Percentiles rank a stretch among this genome's conserved stretches.
Evolutionary conservation across 192 early-diverging fungal genomes (phyloP).

Genomic region (Polychytrium aggregatum): DNA sequence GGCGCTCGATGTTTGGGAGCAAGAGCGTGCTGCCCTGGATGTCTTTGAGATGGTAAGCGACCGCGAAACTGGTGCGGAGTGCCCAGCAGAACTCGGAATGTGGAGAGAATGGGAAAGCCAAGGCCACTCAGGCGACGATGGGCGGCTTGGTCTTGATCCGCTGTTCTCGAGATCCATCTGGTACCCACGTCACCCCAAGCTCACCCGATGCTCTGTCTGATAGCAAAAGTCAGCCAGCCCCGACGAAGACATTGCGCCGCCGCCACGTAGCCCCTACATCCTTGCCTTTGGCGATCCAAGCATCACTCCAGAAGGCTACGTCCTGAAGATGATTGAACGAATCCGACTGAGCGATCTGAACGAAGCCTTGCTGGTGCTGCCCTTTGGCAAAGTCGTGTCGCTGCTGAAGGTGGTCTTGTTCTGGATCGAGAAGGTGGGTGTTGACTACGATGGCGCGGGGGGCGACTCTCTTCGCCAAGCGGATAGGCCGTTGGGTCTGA

Average conservation of each 20-base stretch:
- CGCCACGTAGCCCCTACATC: slow-evolving; percentile 48
- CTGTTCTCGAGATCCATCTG: too few species aligned
- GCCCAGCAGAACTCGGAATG: too few species aligned
- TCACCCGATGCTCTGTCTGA: too few species aligned
- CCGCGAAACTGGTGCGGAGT: too few species aligned
- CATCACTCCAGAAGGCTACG: slow-evolving; percentile 63
- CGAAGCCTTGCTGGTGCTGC: slow-evolving; percentile 78
- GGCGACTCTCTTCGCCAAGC: too few species aligned
- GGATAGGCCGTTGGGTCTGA: too few species aligned
- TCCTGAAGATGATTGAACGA: slow-evolving; percentile 63
- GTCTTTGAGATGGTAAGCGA: slow-evolving; percentile 11
- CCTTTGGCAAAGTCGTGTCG: slow-evolving; percentile 67
- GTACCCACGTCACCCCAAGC: too few species aligned
- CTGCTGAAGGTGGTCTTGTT: slow-evolving; percentile 66
- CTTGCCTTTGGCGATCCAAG: slow-evolving; percentile 47
- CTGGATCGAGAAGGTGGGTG: slow-evolving; percentile 67
- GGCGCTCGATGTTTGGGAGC: slow-evolving; percentile 80
- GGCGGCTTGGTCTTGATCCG: too few species aligned
- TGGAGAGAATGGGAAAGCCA: too few species aligned
- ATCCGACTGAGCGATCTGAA: slow-evolving; percentile 80
- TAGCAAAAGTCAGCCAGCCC: too few species aligned
- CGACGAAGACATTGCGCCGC: slow-evolving; percentile 11
- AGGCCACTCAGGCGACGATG: too few species aligned
- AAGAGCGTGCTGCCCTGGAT: slow-evolving; percentile 45
- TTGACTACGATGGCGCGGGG: too few species aligned